phyloP scores from a whole-genome alignment of 768 basidiomycete species.

The Tricholoma terreum region DNA sequence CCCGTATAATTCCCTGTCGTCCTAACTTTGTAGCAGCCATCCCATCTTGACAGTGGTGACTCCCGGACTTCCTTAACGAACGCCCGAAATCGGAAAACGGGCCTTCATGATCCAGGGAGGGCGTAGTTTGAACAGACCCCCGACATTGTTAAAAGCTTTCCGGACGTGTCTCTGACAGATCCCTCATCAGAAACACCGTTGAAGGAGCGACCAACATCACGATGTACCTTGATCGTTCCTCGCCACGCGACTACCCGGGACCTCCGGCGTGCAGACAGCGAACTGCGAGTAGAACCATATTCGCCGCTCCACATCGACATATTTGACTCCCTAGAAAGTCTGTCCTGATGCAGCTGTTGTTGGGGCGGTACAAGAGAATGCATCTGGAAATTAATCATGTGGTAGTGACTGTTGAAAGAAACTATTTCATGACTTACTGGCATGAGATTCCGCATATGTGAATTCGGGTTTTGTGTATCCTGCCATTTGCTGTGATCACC shows the following conservation, averaged over 20 bases:
- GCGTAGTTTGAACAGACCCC: background rate
- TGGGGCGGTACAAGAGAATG: background rate
- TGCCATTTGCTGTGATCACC: background rate
- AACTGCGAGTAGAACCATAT: background rate
- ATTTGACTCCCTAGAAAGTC: background rate
- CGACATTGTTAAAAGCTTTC: background rate
- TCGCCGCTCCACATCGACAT: background rate
- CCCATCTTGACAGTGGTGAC: no score
- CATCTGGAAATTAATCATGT: background rate
- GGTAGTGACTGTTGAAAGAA: background rate
- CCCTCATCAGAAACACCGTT: background rate
- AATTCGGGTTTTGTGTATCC: background rate
- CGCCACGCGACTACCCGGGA: background rate
- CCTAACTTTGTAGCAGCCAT: no score
- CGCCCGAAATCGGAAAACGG: background rate
- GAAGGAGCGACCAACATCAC: background rate
- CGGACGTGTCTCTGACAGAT: background rate
- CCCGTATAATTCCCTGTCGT: no score
- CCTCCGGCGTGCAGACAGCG: background rate
- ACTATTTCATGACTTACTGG: background rate
- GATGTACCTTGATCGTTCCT: background rate
- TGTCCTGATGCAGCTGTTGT: background rate
- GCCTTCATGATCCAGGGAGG: background rate
- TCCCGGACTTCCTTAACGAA: background rate
- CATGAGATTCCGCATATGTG: constrained; percentile 6